These are phyloP conservation scores for Ephemerocybe angulata DNA, from an alignment of 768 basidiomycete species.

Conservation along the genomic window DNA sequence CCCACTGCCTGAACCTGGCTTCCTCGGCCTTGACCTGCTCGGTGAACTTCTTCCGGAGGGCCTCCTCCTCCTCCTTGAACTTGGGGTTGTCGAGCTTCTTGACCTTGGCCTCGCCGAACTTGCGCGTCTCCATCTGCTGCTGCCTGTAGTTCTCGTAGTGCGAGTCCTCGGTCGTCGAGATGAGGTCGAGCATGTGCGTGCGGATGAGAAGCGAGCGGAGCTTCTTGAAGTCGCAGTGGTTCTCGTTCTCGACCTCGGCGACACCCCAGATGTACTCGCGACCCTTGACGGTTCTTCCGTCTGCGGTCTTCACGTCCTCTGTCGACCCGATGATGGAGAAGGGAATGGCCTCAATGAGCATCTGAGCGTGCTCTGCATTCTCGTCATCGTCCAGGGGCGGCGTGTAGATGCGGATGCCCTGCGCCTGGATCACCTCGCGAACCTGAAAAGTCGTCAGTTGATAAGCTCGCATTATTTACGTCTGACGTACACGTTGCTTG, in stretches of 20 bases:
- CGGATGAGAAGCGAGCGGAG: conserved; percentile 92
- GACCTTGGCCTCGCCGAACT: conserved; percentile 97
- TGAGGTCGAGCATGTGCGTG: conserved; percentile 98
- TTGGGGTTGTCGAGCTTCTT: conserved; percentile 99
- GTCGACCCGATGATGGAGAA: conserved; percentile 99
- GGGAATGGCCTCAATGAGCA: conserved; percentile 88
- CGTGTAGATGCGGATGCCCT: conserved; percentile 92
- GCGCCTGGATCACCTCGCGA: conserved; percentile 85
- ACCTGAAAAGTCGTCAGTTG: conserved; percentile 43
- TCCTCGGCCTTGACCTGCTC: conserved; percentile 99
- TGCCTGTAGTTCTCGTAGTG: conserved; percentile 99
- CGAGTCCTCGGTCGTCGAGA: conserved; percentile 89
- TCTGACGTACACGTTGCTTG: conserved; percentile 78
- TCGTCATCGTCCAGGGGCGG: conserved; percentile 93
- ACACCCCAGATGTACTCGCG: conserved; percentile 99
- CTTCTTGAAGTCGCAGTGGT: conserved; percentile 99
- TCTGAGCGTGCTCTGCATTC: conserved; percentile 82
- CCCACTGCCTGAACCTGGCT: conserved; percentile 97
- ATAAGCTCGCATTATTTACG: conserved; percentile 14
- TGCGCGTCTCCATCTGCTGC: conserved; percentile 99
- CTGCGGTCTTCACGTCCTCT: conserved; percentile 86
- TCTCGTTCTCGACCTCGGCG: conserved; percentile 99
- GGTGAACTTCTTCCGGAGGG: conserved; percentile 94
- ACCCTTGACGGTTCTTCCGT: conserved; percentile 93
- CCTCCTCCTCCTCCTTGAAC: conserved; percentile 99